Evolutionary conservation across 2,329 filamentous ascomycete genomes (phyloP), one percentile per base, ranked within the genome.

Genomic region (Lasiodiplodia sp.): DNA sequence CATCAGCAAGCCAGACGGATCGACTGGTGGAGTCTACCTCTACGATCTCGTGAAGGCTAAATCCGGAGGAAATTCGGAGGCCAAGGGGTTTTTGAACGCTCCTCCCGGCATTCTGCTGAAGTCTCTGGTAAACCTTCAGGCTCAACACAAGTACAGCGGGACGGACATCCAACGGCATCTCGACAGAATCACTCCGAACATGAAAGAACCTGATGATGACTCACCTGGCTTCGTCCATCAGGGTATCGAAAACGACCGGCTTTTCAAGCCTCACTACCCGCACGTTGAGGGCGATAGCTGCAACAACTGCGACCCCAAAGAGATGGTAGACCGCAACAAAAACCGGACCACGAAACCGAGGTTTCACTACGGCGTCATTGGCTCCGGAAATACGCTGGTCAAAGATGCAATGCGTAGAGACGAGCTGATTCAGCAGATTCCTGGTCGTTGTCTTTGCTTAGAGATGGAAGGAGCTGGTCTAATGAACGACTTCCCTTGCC

Each of bases 21-120:
- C 23, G 4, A 68, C 68, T n/a, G 72, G 73, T 2, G 75, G 75
- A 4, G 75, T 76, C 1, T 51, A 73, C 7, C 73, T 76, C 47
- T 74, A 70, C 23, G 74, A 76, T 44, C 68, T 73, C 16, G 72
- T 71, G 2, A 75, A 74, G 58, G 23, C 58, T 10, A 64, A 58
- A 23, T 1, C 12, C 12, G 37, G n/a, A 4, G 44, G 63, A 10
- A 68, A 70, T 10, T 66, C 70, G 37, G 69, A 74, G 63, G 57
- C 68, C 6, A 72, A 40, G 28, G 74, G 72, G 18, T 71, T 58
- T 28, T 69, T 76, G 4, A 69, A 69, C 55, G 31, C 16, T 6
- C 70, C 70, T 0, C 70, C 70, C 1, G 12, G 37, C 4, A n/a
- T 68, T 1, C 60, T 71, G 4, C 66, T 72, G 2, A 49, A 38